These are phyloP conservation scores for Bryum argenteum DNA, from an alignment of 225 moss, liverwort and hornwort species.

Conservation along the genomic window DNA sequence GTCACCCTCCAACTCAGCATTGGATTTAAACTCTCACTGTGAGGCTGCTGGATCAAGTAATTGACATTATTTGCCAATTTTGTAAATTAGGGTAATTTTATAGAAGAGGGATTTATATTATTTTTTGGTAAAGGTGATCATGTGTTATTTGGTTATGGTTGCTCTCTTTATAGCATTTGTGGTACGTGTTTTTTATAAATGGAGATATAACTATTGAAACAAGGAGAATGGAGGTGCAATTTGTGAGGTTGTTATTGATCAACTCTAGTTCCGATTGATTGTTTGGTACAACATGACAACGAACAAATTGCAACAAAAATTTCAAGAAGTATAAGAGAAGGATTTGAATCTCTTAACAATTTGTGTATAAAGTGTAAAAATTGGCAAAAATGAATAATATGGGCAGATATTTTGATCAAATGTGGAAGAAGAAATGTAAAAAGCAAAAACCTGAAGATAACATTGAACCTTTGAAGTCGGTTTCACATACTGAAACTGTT, in stretches of 20 bases:
- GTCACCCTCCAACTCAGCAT: neutral
- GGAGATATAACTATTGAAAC: neutral
- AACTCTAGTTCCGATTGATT: too few relatives aligned
- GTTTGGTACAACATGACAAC: too few relatives aligned
- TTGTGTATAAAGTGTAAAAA: fast-evolving
- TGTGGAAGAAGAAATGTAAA: constrained; percentile 11
- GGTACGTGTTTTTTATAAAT: neutral
- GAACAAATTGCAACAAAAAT: too few relatives aligned
- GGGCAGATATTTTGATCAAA: constrained; percentile 23
- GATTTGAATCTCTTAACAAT: neutral
- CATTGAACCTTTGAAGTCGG: neutral
- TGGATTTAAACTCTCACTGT: neutral
- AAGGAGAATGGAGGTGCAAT: neutral
- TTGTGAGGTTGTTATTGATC: too few relatives aligned
- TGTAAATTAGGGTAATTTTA: neutral
- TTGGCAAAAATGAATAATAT: constrained; percentile 20
- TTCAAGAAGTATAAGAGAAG: too few relatives aligned
- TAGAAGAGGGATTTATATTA: too few relatives aligned
- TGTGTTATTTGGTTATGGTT: neutral
- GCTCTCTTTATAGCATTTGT: neutral
- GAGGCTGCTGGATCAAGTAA: neutral
- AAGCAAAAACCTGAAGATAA: neutral
- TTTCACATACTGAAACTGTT: neutral
- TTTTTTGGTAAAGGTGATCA: neutral
- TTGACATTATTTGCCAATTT: neutral